Evolutionary conservation across 2,329 filamentous ascomycete species (phyloP).

Genomic region (Biscogniauxia mediterranea): DNA sequence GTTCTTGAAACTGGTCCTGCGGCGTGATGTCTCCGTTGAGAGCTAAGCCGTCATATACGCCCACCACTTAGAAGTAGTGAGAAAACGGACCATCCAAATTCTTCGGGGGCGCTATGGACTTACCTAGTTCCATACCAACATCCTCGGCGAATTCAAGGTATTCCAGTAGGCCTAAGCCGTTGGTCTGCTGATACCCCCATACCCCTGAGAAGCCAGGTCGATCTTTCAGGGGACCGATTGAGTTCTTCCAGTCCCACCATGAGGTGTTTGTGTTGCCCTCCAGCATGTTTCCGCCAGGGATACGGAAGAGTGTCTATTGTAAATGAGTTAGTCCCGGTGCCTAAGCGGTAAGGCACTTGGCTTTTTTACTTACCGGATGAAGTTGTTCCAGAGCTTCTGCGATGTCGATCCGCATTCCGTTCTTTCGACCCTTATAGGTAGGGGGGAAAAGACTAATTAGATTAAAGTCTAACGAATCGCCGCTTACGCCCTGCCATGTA

Average conservation of each 20-base stretch:
- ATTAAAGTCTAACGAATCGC: slow-evolving; percentile 52
- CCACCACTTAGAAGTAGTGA: slow-evolving; percentile 42
- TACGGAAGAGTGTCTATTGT: slow-evolving; percentile 53
- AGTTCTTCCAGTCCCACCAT: slow-evolving; percentile 53
- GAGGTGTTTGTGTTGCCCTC: slow-evolving; percentile 43
- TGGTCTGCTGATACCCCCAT: slow-evolving; percentile 61
- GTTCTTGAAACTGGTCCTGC: slow-evolving; percentile 50
- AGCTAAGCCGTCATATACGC: slow-evolving; percentile 56
- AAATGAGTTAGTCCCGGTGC: slow-evolving; percentile 2
- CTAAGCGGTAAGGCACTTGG: neutral
- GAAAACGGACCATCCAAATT: neutral
- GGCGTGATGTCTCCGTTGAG: slow-evolving; percentile 53
- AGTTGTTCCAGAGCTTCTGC: slow-evolving; percentile 51
- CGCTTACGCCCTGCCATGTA: slow-evolving; percentile 31
- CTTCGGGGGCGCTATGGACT: slow-evolving; percentile 13
- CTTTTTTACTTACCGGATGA: slow-evolving; percentile 41
- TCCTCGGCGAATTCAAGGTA: slow-evolving; percentile 62
- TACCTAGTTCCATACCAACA: slow-evolving; percentile 52
- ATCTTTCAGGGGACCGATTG: slow-evolving; percentile 51
- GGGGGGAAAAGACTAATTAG: slow-evolving; percentile 60
- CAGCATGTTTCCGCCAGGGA: slow-evolving; percentile 65
- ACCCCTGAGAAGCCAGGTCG: slow-evolving; percentile 55
- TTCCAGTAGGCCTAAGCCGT: slow-evolving; percentile 61
- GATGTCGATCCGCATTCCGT: slow-evolving; percentile 57
- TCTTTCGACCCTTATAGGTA: slow-evolving; percentile 56